Conservation (phyloP, 2,329 filamentous ascomycete species). For the Aspergillus neoniger region DNA sequence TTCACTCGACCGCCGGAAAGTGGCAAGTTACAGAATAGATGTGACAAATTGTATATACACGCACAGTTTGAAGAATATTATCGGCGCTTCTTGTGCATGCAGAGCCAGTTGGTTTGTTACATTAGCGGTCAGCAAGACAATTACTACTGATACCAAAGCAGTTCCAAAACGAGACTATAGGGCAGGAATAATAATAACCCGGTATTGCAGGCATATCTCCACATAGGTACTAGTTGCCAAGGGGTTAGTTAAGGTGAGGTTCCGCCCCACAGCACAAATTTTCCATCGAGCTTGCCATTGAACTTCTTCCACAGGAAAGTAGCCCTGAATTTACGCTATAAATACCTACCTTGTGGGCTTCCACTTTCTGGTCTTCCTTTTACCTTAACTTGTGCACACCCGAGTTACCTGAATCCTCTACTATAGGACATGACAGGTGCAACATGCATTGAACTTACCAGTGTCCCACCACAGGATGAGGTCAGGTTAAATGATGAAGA, state of each 20-base stretch:
- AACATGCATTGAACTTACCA: neutral
- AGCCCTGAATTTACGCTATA: neutral
- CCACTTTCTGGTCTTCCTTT: neutral
- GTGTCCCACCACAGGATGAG: slow-evolving; percentile 9
- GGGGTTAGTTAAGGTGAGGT: neutral
- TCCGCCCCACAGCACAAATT: slow-evolving; percentile 11
- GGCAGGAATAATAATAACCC: too few species aligned
- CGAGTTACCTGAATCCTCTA: neutral
- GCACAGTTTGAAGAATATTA: too few species aligned
- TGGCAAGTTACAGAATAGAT: too few species aligned
- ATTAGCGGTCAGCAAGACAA: too few species aligned
- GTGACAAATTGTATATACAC: too few species aligned
- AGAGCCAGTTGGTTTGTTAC: too few species aligned
- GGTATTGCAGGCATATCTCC: too few species aligned
- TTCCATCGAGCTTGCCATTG: neutral
- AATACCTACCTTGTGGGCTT: neutral
- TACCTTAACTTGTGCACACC: neutral
- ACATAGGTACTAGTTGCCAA: neutral
- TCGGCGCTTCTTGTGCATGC: too few species aligned
- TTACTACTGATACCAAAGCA: too few species aligned
- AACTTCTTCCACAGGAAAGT: neutral
- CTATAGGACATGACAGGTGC: slow-evolving; percentile 9
- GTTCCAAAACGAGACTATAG: too few species aligned
- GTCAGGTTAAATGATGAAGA: slow-evolving; percentile 63
- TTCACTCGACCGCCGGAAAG: too few species aligned